A percentile compares a stretch with the other conserved stretches of the same genome.
Evolutionary conservation across 805 yeast species (phyloP).

Genomic region (Ogataea methanolica): DNA sequence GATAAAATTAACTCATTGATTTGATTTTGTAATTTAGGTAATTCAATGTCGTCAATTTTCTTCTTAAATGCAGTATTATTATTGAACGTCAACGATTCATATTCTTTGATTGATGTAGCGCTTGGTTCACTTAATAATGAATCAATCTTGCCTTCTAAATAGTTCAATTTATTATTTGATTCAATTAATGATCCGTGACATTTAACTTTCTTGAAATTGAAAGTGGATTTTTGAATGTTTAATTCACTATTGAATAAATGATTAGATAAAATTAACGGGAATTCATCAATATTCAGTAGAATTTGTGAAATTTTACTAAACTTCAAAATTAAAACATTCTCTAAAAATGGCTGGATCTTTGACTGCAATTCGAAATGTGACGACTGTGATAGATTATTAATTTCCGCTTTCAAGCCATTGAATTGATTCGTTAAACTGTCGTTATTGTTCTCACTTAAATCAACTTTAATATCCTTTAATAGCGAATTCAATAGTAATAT

Average conservation of each 20-base stretch:
- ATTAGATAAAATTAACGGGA: conserved; percentile 26
- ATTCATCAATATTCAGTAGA: conserved; percentile 30
- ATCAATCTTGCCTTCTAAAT: conserved; percentile 30
- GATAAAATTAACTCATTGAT: conserved; percentile 21
- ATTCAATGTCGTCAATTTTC: conserved; percentile 14
- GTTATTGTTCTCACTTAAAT: conserved; percentile 7
- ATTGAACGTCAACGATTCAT: neutral
- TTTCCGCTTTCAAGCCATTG: conserved; percentile 14
- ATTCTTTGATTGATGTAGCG: neutral
- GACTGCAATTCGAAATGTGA: conserved; percentile 34
- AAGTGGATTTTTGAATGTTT: conserved; percentile 20
- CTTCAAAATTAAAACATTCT: conserved; percentile 21
- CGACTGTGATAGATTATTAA: conserved; percentile 29
- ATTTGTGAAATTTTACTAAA: conserved; percentile 27
- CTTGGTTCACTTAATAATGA: conserved; percentile 3
- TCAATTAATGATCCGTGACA: conserved; percentile 29
- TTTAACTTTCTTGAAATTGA: conserved; percentile 19
- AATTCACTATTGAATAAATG: conserved; percentile 22
- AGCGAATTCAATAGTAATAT: conserved; percentile 22
- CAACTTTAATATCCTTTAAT: conserved; percentile 20
- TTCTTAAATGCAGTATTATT: conserved; percentile 11
- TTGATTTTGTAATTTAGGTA: conserved; percentile 25
- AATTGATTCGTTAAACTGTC: conserved; percentile 8
- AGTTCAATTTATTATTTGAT: conserved; percentile 22
- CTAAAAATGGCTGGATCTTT: conserved; percentile 26